Evolutionary conservation across 2,329 filamentous ascomycete species (phyloP), one percentile per base, ranked within the genome.

Genomic region (Curvularia hawaiiensis): DNA sequence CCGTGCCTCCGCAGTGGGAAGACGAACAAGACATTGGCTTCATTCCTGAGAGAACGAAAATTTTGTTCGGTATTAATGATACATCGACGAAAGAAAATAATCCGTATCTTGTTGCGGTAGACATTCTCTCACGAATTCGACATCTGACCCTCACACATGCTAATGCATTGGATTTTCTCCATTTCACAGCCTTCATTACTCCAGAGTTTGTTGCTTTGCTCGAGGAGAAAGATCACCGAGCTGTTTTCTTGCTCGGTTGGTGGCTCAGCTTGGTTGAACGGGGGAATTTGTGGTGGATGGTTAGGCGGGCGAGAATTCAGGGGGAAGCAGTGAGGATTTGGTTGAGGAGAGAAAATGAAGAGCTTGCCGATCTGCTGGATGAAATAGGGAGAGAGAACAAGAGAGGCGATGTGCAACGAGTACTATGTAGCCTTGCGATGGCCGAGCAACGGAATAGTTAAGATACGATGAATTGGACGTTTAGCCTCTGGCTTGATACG

Each of bases 181-280:
- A 73, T 0, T 84, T 86, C 63, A 62, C 84, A 31, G 73, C 75
- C 10, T 74, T 79, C 46, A 76, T 85, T 47, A 75, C 79, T 18
- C 67, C 76, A 0, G 72, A 74, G 0, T 86, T 80, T 62, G 75
- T 77, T 12, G 50, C 47, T 0, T 59, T 86, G n/a, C 64, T 88
- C 0, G 70, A 79, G 45, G 38, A 60, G 0, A 86, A 84, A 58
- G 85, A 88, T 44, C 72, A 80, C 0, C 75, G 79, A 28, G 85
- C 84, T 0, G 65, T 88, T 58, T 67, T 87, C 11, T 63, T 88
- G 35, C 69, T 87, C n/a, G 77, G 80, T 0, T 84, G 82, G 71
- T 88, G 84, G 84, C 84, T 82, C 67, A 80, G 80, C 10, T 80
- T 81, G 48, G 39, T 72, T 35, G 54, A 58, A 3, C 43, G 59